These are phyloP conservation scores for Botrytis pseudocinerea DNA, from an alignment of 2,329 filamentous ascomycete species.

Conservation along the genomic window DNA sequence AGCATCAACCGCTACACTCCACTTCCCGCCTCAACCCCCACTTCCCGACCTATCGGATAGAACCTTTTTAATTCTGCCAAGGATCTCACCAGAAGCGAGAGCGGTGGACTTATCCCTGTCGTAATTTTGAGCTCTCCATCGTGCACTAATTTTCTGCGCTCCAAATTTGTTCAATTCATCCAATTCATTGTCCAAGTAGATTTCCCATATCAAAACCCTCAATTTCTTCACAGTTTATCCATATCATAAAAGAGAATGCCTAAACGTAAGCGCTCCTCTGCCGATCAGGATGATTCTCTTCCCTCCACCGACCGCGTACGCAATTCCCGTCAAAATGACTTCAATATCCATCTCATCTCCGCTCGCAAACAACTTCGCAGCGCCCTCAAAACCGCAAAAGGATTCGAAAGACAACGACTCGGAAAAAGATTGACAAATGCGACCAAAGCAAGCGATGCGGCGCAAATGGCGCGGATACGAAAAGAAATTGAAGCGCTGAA, in stretches of 20 bases:
- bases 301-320: slow-evolving; percentile 34
- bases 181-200: neutral
- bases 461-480: slow-evolving; percentile 61
- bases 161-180: neutral
- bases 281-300: slow-evolving; percentile 5
- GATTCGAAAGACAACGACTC: slow-evolving; percentile 75
- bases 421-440: slow-evolving; percentile 58
- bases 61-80: neutral
- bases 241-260: slow-evolving; percentile 46
- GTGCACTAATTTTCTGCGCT: slow-evolving; percentile 1
- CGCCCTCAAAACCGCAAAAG: slow-evolving; percentile 71
- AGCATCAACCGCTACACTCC: neutral
- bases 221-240: neutral
- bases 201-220: neutral
- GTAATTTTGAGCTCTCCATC: slow-evolving; percentile 13
- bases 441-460: slow-evolving; percentile 46
- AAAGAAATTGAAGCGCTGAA: slow-evolving; percentile 58
- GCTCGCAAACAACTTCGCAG: slow-evolving; percentile 61
- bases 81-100: neutral
- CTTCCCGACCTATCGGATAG: neutral
- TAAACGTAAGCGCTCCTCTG: slow-evolving; percentile 55
- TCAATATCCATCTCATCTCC: slow-evolving; percentile 54
- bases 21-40: neutral
- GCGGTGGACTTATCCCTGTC: slow-evolving; percentile 3
- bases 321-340: slow-evolving; percentile 41